Conservation (phyloP, 2,329 filamentous ascomycete genomes). For the Fusarium veterinarium region DNA sequence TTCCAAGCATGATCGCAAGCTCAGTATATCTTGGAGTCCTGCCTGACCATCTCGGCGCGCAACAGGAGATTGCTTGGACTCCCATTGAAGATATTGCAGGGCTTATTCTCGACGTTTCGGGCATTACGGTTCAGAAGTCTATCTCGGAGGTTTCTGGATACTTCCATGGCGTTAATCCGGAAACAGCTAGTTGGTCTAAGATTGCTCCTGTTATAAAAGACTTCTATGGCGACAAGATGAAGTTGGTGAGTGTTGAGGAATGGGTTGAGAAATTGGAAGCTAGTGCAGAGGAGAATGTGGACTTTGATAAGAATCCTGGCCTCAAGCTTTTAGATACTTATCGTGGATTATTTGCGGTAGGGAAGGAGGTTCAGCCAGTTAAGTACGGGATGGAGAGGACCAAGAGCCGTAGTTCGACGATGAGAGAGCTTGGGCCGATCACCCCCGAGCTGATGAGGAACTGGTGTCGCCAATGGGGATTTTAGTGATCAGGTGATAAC, state of each 20-base stretch:
- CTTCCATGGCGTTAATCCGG: conserved; percentile 11
- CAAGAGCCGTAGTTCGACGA: not conserved
- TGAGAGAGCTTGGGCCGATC: not conserved
- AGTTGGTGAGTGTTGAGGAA: not conserved
- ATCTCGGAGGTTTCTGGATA: not conserved
- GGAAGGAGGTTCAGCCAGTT: not conserved
- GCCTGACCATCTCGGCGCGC: not conserved
- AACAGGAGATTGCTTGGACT: not conserved
- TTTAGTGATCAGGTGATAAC: not conserved
- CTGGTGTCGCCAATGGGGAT: conserved; percentile 17
- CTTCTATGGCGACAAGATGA: not conserved
- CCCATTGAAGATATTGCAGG: not conserved
- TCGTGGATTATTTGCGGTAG: not conserved
- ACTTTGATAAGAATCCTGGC: not conserved
- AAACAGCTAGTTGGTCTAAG: not conserved
- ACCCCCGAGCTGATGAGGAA: not conserved
- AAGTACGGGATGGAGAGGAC: not conserved
- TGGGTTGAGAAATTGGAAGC: not conserved
- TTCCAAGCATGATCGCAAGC: conserved; percentile 9
- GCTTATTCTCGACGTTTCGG: not conserved
- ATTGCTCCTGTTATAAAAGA: not conserved
- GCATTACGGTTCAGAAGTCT: not conserved
- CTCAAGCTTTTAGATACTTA: conserved; percentile 3
- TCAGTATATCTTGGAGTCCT: not conserved
- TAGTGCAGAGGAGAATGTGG: not conserved